phyloP scores from a whole-genome alignment of 2,329 filamentous ascomycete genomes.

The Claviceps sp. region DNA sequence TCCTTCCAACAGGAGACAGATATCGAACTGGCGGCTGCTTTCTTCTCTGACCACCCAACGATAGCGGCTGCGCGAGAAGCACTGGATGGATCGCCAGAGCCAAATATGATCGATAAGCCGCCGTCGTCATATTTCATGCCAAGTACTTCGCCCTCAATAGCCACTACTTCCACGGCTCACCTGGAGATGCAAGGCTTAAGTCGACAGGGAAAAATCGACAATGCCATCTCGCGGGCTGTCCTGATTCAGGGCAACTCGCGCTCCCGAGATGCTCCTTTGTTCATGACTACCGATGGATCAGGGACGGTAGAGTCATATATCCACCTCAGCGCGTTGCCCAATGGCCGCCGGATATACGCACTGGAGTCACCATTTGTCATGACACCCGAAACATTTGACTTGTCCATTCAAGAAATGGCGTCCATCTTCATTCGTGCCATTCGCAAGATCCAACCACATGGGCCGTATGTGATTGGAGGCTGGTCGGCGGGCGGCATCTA shows the following conservation, averaged over 20 bases:
- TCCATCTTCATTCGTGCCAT: not conserved
- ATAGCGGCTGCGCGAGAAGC: not conserved
- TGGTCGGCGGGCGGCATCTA: not conserved
- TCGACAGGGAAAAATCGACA: not conserved
- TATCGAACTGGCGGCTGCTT: slow-evolving; percentile 6
- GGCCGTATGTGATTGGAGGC: not conserved
- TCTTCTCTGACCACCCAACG: not conserved
- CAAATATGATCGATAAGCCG: not conserved
- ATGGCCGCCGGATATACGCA: not conserved
- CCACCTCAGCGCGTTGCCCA: not conserved
- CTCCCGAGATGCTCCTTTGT: not conserved
- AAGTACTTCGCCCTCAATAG: not conserved
- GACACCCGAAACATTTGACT: not conserved
- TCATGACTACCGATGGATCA: not conserved
- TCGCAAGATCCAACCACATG: not conserved
- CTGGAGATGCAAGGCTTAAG: not conserved
- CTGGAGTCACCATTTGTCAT: not conserved
- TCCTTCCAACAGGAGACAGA: not conserved
- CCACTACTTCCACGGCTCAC: not conserved
- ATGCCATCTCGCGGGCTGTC: not conserved
- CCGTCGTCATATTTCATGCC: too few species aligned
- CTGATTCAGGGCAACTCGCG: not conserved
- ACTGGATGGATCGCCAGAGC: not conserved
- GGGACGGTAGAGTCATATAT: not conserved
- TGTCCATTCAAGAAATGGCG: not conserved